phyloP scores from a whole-genome alignment of 768 basidiomycete genomes.

The Goffeauzyma gilvescens region DNA sequence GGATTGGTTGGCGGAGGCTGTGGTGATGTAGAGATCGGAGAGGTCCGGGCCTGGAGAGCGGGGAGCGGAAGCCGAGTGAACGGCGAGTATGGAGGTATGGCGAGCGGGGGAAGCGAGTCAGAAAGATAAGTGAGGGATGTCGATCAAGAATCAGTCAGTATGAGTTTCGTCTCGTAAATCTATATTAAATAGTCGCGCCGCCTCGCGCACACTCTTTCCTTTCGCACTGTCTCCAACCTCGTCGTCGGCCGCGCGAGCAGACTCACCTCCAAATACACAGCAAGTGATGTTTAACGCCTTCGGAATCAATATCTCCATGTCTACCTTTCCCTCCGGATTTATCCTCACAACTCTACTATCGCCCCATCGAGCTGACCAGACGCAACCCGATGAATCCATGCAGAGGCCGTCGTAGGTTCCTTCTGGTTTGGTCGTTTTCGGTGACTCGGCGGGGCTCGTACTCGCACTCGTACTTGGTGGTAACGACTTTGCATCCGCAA shows the following conservation, averaged over 20 bases:
- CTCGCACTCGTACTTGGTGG: too few relatives aligned
- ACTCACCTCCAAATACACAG: slow-evolving; percentile 18
- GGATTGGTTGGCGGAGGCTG: slow-evolving; percentile 1
- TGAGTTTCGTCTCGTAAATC: too few relatives aligned
- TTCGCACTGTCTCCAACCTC: too few relatives aligned
- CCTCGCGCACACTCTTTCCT: too few relatives aligned
- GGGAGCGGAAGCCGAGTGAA: too few relatives aligned
- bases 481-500: slow-evolving; percentile 13
- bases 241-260: too few relatives aligned
- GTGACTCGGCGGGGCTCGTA: slow-evolving; percentile 6
- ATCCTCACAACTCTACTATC: slow-evolving; percentile 22
- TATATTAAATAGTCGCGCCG: too few relatives aligned
- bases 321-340: slow-evolving; percentile 14
- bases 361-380: slow-evolving; percentile 28
- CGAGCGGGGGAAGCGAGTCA: too few relatives aligned
- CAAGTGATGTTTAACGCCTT: slow-evolving; percentile 16
- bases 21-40: slow-evolving; percentile 10
- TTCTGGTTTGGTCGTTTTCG: neutral
- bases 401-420: slow-evolving; percentile 26
- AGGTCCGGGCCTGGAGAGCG: too few relatives aligned
- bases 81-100: too few relatives aligned
- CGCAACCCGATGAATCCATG: slow-evolving; percentile 21
- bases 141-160: too few relatives aligned
- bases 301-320: slow-evolving; percentile 13
- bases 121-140: too few relatives aligned